Base-by-base conservation (phyloP, 306 rosid genomes). In the Glycine soja region DNA sequence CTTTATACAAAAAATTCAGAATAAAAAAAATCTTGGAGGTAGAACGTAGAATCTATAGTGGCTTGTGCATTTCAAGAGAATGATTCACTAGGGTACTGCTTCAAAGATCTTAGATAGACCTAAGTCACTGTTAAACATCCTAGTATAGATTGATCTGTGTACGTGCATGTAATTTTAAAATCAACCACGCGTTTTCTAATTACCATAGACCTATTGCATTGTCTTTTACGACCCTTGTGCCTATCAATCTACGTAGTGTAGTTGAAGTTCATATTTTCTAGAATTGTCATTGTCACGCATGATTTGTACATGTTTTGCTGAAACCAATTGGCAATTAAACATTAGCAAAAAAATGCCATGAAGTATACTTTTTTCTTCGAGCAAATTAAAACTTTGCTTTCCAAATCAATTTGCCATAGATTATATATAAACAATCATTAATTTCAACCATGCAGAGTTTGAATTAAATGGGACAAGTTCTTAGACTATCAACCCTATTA, bases 311-410 rank as follows among this genome's bases (percentile, higher is more conserved):
- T 5, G 53, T 30, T 63, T 46, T 24, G 61, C 18, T 75, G 70
- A 75, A 61, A 46, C n/a, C 73, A 53, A 12, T 16, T 69, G 58
- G 51, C 38, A 30, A 69, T 19, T 74, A 79, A 75, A 84, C 47
- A 74, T 80, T 30, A 47, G 40, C 12, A 40, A 61, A 80, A 13
- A 53, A 50, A 70, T 14, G 59, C 8, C 79, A 36, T 34, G 40
- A 10, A 14, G 47, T 47, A 10, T 69, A 36, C 67, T 58, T 69
- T 64, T 24, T 42, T 58, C 67, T 76, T 15, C 16, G 7, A 53
- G 42, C 40, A 47, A 5, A 64, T 30, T 70, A 70, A 19, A 75
- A 70, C 75, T 14, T 72, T 15, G 73, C 43, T 51, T 70, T 75
- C 74, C 53, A 70, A 16, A 45, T 14, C 72, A 64, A 58, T 8